Evolutionary conservation across 768 basidiomycete species (phyloP).

Genomic region (Goffeauzyma gilvescens): DNA sequence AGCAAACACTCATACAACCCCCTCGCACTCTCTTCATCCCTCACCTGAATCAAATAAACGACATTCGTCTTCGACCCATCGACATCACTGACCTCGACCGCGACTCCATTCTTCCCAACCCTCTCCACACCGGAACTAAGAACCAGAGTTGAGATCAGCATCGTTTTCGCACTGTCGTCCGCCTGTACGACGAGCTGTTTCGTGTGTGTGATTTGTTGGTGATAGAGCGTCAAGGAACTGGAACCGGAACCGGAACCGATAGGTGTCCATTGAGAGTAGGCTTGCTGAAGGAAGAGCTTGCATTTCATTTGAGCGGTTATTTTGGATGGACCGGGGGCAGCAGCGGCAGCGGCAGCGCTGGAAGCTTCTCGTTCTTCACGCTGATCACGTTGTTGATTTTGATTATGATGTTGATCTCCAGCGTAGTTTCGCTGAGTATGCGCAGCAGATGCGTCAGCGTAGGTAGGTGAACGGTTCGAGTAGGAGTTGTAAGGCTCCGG

Average conservation of each 20-base stretch:
- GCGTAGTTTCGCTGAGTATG: too few species aligned
- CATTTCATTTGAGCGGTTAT: conserved; percentile 88
- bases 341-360: too few species aligned
- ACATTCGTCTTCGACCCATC: conserved; percentile 78
- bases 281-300: conserved; percentile 89
- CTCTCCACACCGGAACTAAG: conserved; percentile 89
- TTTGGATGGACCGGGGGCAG: conserved; percentile 53
- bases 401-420: too few species aligned
- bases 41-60: conserved; percentile 89
- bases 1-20: conserved; percentile 73
- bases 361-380: too few species aligned
- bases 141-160: conserved; percentile 87
- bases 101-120: conserved; percentile 96
- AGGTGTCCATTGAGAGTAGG: conserved; percentile 89
- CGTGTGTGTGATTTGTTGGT: conserved; percentile 62
- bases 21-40: conserved; percentile 67
- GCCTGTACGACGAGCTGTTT: conserved; percentile 93
- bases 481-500: too few species aligned
- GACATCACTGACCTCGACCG: conserved; percentile 73
- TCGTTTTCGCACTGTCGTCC: conserved; percentile 47
- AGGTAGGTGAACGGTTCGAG: too few species aligned
- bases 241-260: conserved; percentile 72
- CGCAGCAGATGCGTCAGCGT: too few species aligned
- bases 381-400: too few species aligned
- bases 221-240: conserved; percentile 70